phyloP scores from a whole-genome alignment of 768 basidiomycete genomes.

The Hygrocybe punicea region DNA sequence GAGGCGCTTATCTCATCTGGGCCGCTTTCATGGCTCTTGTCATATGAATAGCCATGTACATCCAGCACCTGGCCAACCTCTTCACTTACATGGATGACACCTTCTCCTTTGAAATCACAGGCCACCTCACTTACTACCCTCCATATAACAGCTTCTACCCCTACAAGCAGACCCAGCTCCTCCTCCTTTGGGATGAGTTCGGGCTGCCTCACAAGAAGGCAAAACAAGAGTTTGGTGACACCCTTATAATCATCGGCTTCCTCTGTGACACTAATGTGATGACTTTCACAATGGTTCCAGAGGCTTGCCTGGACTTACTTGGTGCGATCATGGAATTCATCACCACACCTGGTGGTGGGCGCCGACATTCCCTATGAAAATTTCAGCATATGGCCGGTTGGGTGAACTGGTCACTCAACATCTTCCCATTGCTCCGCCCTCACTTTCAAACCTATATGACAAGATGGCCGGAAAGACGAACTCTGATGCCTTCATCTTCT shows the following conservation, averaged over 20 bases:
- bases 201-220: slow-evolving; percentile 36
- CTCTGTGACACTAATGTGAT: slow-evolving; percentile 33
- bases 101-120: too few relatives aligned
- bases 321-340: background rate
- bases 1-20: slow-evolving; percentile 14
- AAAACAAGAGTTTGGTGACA: slow-evolving; percentile 38
- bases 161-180: slow-evolving; percentile 29
- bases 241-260: slow-evolving; percentile 41
- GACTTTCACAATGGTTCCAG: slow-evolving; percentile 21
- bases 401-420: slow-evolving; percentile 41
- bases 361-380: slow-evolving; percentile 17
- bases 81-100: too few relatives aligned
- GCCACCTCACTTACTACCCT: too few relatives aligned
- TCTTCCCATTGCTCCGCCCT: slow-evolving; percentile 31
- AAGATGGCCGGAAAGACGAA: slow-evolving; percentile 28
- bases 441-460: slow-evolving; percentile 25
- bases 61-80: slow-evolving; percentile 17
- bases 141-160: too few relatives aligned
- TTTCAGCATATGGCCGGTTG: slow-evolving; percentile 35
- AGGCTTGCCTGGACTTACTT: slow-evolving; percentile 12
- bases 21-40: slow-evolving; percentile 23
- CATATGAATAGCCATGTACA: slow-evolving; percentile 26
- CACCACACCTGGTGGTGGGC: background rate
- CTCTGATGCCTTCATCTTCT: slow-evolving; percentile 14
- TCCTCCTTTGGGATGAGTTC: slow-evolving; percentile 40